Evolutionary conservation across 2,329 filamentous ascomycete species (phyloP).

Genomic region (Curvularia spicifera): DNA sequence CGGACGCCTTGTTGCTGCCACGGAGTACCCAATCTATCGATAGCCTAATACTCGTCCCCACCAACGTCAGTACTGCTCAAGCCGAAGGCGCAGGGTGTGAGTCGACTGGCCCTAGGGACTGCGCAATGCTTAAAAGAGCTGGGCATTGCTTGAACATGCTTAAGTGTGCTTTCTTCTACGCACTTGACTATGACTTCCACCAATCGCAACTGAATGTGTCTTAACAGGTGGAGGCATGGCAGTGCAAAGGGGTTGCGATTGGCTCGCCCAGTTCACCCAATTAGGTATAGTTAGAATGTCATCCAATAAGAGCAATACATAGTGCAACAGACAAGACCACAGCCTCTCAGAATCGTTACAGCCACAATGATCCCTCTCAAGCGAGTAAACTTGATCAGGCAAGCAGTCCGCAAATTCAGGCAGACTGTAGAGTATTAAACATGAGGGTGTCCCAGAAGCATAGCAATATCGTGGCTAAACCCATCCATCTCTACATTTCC

Average conservation of each 20-base stretch:
- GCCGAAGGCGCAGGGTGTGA: background rate
- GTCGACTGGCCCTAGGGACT: background rate
- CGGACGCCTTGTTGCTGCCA: background rate
- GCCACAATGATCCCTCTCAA: constrained; percentile 7
- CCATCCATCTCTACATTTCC: background rate
- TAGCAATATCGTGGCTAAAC: background rate
- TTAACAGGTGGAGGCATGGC: background rate
- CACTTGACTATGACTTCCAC: background rate
- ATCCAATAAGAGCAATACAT: background rate
- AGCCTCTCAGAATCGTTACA: background rate
- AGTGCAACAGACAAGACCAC: background rate
- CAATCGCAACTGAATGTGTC: constrained; percentile 8
- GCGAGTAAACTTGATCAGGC: constrained; percentile 7
- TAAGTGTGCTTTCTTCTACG: background rate
- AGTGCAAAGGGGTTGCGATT: constrained; percentile 21
- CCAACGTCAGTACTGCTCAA: background rate
- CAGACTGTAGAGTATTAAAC: constrained; percentile 17
- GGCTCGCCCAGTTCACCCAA: constrained; percentile 24
- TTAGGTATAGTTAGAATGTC: constrained; percentile 15
- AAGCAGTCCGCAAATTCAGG: constrained; percentile 6
- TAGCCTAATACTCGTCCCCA: background rate
- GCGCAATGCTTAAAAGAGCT: background rate
- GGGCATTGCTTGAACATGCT: constrained; percentile 4
- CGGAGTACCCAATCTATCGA: background rate
- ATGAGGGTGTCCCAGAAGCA: background rate